phyloP scores from a whole-genome alignment of 1,284 basidiomycete genomes.

The Boletus smithii region DNA sequence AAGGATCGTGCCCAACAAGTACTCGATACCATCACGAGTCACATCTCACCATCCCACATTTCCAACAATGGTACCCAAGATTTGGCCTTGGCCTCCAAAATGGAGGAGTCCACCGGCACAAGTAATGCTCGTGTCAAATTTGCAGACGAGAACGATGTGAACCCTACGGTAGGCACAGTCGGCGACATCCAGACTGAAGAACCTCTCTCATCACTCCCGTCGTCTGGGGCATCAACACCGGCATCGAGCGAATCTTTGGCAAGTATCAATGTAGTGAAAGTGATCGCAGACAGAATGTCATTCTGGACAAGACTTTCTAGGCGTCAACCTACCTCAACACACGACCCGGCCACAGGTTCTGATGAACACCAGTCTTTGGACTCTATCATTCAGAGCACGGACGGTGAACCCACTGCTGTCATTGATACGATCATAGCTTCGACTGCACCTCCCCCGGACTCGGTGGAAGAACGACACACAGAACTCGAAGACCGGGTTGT shows the following conservation, averaged over 20 bases:
- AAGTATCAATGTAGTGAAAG: constrained; percentile 54
- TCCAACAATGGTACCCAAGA: constrained; percentile 31
- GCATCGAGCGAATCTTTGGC: constrained; percentile 48
- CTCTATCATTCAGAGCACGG: constrained; percentile 46
- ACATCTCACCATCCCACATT: constrained; percentile 49
- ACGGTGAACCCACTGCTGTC: constrained; percentile 48
- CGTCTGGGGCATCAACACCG: constrained; percentile 55
- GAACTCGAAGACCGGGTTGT: constrained; percentile 77
- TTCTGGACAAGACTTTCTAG: constrained; percentile 65
- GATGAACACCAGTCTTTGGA: constrained; percentile 46
- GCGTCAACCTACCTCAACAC: constrained; percentile 32
- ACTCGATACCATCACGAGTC: constrained; percentile 49
- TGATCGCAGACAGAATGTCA: constrained; percentile 60
- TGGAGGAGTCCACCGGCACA: constrained; percentile 15
- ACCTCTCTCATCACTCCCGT: constrained; percentile 38
- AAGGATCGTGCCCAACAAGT: constrained; percentile 55
- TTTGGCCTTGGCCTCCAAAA: constrained; percentile 14
- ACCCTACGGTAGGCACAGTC: constrained; percentile 31
- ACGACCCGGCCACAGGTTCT: constrained; percentile 15
- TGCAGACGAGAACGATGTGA: constrained; percentile 41
- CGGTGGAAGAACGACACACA: constrained; percentile 60
- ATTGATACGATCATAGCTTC: constrained; percentile 54
- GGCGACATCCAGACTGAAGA: constrained; percentile 13
- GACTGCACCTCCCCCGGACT: constrained; percentile 55
- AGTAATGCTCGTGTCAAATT: constrained; percentile 47